Evolutionary conservation across 257 asterid genomes (phyloP).

Genomic region (Capsicum rhomboideum): DNA sequence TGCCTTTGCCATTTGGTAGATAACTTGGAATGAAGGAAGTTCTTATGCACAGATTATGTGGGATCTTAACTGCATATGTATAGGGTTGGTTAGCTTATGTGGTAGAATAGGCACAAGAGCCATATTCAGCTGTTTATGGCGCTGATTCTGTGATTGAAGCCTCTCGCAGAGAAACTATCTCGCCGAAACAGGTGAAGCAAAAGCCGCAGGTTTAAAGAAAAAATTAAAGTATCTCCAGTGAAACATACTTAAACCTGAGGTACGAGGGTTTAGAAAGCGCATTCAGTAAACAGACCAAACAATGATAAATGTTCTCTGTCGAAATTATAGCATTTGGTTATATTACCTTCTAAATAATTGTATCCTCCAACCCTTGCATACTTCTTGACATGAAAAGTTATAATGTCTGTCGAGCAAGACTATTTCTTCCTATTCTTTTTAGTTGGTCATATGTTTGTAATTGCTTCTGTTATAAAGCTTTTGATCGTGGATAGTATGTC

Average conservation of each 20-base stretch:
- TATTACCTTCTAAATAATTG: background rate
- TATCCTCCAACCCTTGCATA: background rate
- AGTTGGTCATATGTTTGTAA: background rate
- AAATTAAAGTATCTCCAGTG: conserved; percentile 58
- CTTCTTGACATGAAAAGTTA: background rate
- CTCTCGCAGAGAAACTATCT: conserved; percentile 48
- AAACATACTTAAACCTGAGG: conserved; percentile 73
- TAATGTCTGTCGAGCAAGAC: no score
- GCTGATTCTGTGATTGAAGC: conserved; percentile 64
- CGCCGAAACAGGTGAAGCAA: conserved; percentile 45
- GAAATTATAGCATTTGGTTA: no score
- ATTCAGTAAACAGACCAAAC: conserved; percentile 53
- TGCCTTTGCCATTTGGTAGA: conserved; percentile 96
- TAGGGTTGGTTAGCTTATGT: conserved; percentile 99
- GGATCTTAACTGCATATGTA: conserved; percentile 92
- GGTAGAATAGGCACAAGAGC: conserved; percentile 89
- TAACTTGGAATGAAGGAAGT: conserved; percentile 96
- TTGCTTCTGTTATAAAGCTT: no score
- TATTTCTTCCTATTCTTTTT: background rate
- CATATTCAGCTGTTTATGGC: conserved; percentile 72
- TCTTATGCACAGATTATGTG: conserved; percentile 80
- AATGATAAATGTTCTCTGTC: conserved; percentile 9
- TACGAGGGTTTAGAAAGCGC: conserved; percentile 92
- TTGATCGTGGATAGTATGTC: no score
- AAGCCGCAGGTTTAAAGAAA: conserved; percentile 71